Evolutionary conservation across 2,329 filamentous ascomycete species (phyloP).

Genomic region (Arthrinium phaeospermum): DNA sequence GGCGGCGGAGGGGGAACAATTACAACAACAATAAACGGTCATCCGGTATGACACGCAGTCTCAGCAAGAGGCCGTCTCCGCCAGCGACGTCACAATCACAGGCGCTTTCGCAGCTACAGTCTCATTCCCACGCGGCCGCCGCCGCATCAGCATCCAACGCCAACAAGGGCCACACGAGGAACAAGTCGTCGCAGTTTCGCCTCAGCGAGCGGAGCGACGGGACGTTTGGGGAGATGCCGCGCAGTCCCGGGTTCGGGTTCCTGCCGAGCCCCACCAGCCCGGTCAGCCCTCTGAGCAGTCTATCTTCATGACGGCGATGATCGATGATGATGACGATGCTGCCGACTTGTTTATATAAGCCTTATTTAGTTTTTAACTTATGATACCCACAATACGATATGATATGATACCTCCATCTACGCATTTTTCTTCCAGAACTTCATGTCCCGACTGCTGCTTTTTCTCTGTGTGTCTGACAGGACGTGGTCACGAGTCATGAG

Average conservation of each 20-base stretch:
- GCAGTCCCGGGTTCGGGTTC: constrained; percentile 3
- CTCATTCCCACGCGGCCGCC: not conserved
- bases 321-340: not conserved
- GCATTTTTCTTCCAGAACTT: not conserved
- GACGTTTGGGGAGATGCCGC: constrained; percentile 23
- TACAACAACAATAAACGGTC: not conserved
- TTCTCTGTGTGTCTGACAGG: not conserved
- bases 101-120: too few species aligned
- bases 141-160: not conserved
- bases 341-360: not conserved
- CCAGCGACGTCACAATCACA: not conserved
- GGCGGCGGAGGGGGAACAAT: not conserved
- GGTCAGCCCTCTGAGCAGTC: not conserved
- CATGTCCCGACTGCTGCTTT: not conserved
- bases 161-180: constrained; percentile 1
- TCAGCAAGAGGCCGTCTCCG: not conserved
- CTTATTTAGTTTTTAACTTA: not conserved
- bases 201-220: constrained; percentile 22
- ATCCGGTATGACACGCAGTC: constrained; percentile 15
- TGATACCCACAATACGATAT: constrained; percentile 7
- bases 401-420: not conserved
- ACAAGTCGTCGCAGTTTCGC: not conserved
- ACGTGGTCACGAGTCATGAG: not conserved
- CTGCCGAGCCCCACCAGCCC: not conserved
- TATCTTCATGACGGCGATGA: not conserved